These are phyloP conservation scores for Globisporangium nagaii DNA, from an alignment of 352 stramenopile genomes.

Conservation along the genomic window DNA sequence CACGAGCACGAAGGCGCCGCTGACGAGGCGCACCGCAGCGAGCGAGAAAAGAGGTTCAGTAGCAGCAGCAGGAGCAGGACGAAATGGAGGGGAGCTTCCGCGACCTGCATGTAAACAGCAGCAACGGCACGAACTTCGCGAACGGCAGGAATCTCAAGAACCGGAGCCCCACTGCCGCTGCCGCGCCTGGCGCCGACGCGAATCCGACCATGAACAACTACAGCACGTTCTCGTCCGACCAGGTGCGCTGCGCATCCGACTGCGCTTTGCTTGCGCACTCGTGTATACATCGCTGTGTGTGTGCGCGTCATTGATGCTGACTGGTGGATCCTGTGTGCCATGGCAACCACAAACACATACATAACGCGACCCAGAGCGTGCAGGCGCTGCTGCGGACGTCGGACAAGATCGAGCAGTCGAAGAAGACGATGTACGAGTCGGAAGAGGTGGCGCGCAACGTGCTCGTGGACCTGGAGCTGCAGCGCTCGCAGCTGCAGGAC, in stretches of 20 bases:
- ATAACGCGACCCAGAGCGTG: slow-evolving; percentile 60
- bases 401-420: slow-evolving; percentile 68
- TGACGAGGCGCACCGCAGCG: too few relatives aligned
- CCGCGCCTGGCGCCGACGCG: slow-evolving; percentile 12
- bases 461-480: slow-evolving; percentile 72
- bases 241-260: slow-evolving; percentile 21
- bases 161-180: slow-evolving; percentile 15
- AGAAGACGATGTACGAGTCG: slow-evolving; percentile 54
- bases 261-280: too few relatives aligned
- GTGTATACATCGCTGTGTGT: not conserved
- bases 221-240: slow-evolving; percentile 58
- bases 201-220: slow-evolving; percentile 50
- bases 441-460: slow-evolving; percentile 68
- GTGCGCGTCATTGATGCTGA: not conserved
- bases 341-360: too few relatives aligned
- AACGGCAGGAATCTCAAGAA: slow-evolving; percentile 15
- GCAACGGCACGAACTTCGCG: slow-evolving; percentile 7
- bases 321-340: not conserved
- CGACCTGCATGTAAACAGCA: slow-evolving; percentile 14
- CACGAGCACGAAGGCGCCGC: too few relatives aligned
- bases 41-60: not conserved
- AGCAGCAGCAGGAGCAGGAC: not conserved
- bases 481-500: slow-evolving; percentile 73
- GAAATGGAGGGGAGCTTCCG: slow-evolving; percentile 35
- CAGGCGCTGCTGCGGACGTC: slow-evolving; percentile 62